Evolutionary conservation across 1,284 basidiomycete species (phyloP), one percentile per base, ranked within the genome.

Genomic region (Heterobasidion occidentale): DNA sequence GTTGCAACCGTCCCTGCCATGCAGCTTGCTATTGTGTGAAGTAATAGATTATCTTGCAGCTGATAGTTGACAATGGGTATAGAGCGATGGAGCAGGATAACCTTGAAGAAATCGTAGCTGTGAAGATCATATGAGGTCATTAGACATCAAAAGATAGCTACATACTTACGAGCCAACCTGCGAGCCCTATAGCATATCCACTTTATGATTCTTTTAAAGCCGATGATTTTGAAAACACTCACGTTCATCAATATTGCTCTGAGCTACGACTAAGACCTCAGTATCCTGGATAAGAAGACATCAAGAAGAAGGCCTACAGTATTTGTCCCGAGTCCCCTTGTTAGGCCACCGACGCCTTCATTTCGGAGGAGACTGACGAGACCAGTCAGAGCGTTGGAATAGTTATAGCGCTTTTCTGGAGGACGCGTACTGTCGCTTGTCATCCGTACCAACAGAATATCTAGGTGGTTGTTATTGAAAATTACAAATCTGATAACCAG

Each of bases 71-170:
- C 68, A 53, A 83, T 65, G 50, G 80, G 85, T 60, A 81, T 69
- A 8, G 70, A 79, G 56, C 76, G 69, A 52, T 71, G 71, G 46
- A 94, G 71, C 36, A 95, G 70, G 17, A 74, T 72, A 14, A 75
- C 67, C 72, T 96, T 95, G 79, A 94, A 91, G 67, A 83, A 85
- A 71, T 95, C 93, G 70, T 96, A 96, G 54, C 92, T 94, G 59
- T 20, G 50, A 1, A 7, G 51, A 12, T 20, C 7, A 53, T 56
- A 58, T 54, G 47, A 54, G 52, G 27, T 51, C 55, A 59, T 46
- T 11, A 20, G 45, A 51, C 7, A 12, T 42, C 38, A 7, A 12
- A 42, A 11, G 38, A 42, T n/a, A 12, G 38, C 38, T 11, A 42
- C 17, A 42, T 61, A 78, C 90, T 76, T 68, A 93, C 90, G 92